Conservation (phyloP, 148 eudicot species). For the Vaccinium vitisidaea region DNA sequence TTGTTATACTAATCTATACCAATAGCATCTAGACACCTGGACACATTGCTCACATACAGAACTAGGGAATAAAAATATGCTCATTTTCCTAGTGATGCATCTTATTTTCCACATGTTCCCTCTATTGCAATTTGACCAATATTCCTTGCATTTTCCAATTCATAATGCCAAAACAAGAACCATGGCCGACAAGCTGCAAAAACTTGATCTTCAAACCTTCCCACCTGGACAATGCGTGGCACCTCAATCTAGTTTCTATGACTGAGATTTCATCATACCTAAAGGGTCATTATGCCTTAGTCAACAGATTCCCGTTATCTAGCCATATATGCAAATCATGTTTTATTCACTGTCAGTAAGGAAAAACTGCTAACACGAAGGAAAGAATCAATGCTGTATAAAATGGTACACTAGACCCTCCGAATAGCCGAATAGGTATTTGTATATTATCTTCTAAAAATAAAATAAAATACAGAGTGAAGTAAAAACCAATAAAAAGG, state of each 20-base stretch:
- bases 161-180: not conserved
- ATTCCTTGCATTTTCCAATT: not conserved
- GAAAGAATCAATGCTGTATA: not conserved
- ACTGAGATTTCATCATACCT: not conserved
- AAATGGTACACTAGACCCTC: constrained; percentile 7
- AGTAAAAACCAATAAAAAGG: constrained; percentile 6
- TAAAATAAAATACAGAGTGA: not conserved
- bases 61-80: not conserved
- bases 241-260: constrained; percentile 1
- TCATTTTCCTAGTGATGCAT: not conserved
- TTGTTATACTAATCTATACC: not conserved
- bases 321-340: not conserved
- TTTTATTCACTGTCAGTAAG: not conserved
- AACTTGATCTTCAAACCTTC: not conserved
- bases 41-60: not conserved
- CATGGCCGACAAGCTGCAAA: not conserved
- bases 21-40: not conserved
- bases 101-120: not conserved
- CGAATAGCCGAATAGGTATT: not conserved
- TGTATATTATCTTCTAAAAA: not conserved
- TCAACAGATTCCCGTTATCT: not conserved
- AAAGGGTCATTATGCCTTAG: not conserved
- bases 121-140: not conserved
- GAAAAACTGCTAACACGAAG: not conserved
- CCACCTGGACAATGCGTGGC: not conserved